phyloP scores from a whole-genome alignment of 2,329 filamentous ascomycete genomes.

The Colletotrichum theobromicola region DNA sequence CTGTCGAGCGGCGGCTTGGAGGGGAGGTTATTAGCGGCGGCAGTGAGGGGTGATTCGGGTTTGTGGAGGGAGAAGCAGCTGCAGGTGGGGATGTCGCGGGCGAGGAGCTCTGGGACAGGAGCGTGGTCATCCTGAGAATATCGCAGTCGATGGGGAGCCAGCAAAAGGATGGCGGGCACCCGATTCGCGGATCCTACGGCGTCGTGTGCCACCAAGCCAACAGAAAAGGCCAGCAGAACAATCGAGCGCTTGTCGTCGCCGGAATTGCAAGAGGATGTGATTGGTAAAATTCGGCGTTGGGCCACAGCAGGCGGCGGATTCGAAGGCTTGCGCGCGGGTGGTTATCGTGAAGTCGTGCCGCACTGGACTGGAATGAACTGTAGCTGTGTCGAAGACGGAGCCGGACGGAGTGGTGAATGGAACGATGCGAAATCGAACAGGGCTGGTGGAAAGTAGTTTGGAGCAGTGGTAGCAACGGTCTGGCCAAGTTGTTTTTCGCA shows the following conservation, averaged over 20 bases:
- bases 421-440: neutral
- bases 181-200: slow-evolving; percentile 19
- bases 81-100: slow-evolving; percentile 58
- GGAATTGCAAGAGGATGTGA: neutral
- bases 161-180: slow-evolving; percentile 29
- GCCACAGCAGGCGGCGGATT: neutral
- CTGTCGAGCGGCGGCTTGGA: slow-evolving; percentile 61
- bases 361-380: neutral
- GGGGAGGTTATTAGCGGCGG: slow-evolving; percentile 64
- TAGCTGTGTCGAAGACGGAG: neutral
- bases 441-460: neutral
- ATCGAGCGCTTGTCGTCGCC: neutral
- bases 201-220: slow-evolving; percentile 13
- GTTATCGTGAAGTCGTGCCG: slow-evolving; percentile 14
- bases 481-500: slow-evolving; percentile 16
- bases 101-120: slow-evolving; percentile 63
- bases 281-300: neutral
- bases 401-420: neutral
- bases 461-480: neutral
- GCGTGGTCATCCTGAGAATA: slow-evolving; percentile 47
- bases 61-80: slow-evolving; percentile 47
- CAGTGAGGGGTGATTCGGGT: slow-evolving; percentile 59
- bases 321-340: slow-evolving; percentile 1
- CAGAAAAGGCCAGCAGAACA: neutral
- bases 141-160: slow-evolving; percentile 23